Percentiles rank a stretch among this genome's conserved stretches.
These are phyloP conservation scores for Botrytis tulipae DNA, from an alignment of 2,329 filamentous ascomycete species.

Conservation along the genomic window DNA sequence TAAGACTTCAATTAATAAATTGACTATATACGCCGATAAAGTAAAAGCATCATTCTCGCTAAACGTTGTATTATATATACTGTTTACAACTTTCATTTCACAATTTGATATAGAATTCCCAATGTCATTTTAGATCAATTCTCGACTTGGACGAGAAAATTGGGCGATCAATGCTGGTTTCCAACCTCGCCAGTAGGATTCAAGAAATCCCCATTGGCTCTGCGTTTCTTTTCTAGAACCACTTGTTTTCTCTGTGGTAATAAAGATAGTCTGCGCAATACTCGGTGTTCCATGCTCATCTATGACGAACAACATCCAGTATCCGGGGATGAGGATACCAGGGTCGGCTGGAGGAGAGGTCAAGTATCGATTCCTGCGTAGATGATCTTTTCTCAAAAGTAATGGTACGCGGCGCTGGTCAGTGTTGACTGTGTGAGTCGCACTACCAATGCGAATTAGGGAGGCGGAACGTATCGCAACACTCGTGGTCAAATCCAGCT, in stretches of 20 bases:
- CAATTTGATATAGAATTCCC: background rate
- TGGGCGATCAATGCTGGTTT: background rate
- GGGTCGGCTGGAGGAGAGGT: background rate
- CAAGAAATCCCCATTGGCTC: background rate
- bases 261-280: background rate
- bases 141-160: background rate
- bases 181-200: constrained; percentile 11
- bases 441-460: constrained; percentile 3
- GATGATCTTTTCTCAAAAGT: background rate
- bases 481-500: background rate
- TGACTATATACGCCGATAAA: background rate
- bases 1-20: background rate
- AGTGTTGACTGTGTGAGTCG: constrained; percentile 10
- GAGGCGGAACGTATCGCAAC: background rate
- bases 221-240: background rate
- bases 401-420: constrained; percentile 1
- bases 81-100: background rate
- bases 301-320: constrained; percentile 16
- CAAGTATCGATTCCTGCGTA: background rate
- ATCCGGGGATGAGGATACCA: constrained; percentile 5
- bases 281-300: constrained; percentile 7
- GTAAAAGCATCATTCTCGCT: background rate
- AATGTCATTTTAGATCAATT: background rate
- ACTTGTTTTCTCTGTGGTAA: background rate
- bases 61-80: background rate